A percentile compares a stretch with the other conserved stretches of the same genome.
Evolutionary conservation across 2,329 filamentous ascomycete genomes (phyloP).

Genomic region (Penicillium hesseltinei): DNA sequence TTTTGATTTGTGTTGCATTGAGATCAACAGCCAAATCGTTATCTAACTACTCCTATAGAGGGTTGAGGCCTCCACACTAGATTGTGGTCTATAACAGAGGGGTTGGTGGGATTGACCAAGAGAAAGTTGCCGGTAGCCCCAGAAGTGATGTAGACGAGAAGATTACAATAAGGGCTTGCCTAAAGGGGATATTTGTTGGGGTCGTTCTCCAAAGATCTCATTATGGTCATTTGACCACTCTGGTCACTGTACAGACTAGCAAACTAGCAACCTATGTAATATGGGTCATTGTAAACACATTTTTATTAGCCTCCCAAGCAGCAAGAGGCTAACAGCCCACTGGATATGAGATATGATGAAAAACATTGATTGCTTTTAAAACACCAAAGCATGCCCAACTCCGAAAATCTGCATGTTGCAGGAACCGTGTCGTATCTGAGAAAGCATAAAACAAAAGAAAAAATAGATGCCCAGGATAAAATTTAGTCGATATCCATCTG

Average conservation of each 20-base stretch:
- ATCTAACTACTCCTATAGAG: background rate
- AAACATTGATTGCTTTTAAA: slow-evolving; percentile 29
- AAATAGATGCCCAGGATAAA: slow-evolving; percentile 12
- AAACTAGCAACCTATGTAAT: slow-evolving; percentile 12
- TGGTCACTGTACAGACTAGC: slow-evolving; percentile 10
- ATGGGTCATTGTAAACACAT: slow-evolving; percentile 10
- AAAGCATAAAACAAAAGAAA: slow-evolving; percentile 22
- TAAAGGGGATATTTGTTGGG: background rate
- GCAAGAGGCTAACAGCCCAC: slow-evolving; percentile 8
- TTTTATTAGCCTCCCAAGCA: slow-evolving; percentile 8
- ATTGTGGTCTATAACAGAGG: background rate
- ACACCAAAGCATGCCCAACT: slow-evolving; percentile 29
- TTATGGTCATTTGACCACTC: slow-evolving; percentile 6
- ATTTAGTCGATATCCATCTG: slow-evolving; percentile 49
- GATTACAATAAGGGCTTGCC: background rate
- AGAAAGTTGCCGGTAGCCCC: background rate
- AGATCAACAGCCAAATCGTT: no score
- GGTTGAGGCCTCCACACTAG: background rate
- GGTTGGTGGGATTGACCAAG: background rate
- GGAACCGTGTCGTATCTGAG: slow-evolving; percentile 28
- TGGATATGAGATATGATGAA: slow-evolving; percentile 15
- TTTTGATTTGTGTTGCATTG: no score
- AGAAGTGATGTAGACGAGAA: background rate
- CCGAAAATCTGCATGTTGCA: slow-evolving; percentile 17
- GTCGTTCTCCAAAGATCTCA: slow-evolving; percentile 9